Base-by-base conservation (phyloP, 768 basidiomycete species). In the Xerocomellus amylosporus region DNA sequence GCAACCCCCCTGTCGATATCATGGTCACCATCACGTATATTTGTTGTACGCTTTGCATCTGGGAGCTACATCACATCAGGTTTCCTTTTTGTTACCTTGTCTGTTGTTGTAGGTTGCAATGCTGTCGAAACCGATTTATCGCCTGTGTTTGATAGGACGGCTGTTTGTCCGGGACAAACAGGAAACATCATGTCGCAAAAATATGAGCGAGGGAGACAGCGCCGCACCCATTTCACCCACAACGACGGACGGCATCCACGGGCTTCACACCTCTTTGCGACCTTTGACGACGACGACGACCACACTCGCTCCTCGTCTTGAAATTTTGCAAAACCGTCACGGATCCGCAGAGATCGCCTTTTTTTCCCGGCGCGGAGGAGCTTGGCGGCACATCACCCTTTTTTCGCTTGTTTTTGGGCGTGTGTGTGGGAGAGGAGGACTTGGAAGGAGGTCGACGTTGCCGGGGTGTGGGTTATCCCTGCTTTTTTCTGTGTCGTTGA, bases 281-380 rank as follows among this genome's bases (percentile, higher is more conserved):
- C 61, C 24, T 13, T 39, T 3, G 26, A 46, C 56, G 20, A 48
- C 58, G 30, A 54, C 49, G 19, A 33, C 36, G 14, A 7, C 36
- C 1, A 51, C 46, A 40, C 48, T 40, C 10, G 6, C 9, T 8
- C 2, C 51, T 22, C 58, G 75, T 82, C 77, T 77, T 87, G 82
- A 72, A 83, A 87, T 69, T 76, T 74, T 71, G 56, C 58, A 70
- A 73, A 86, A 86, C 83, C 77, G 78, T 85, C 71, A 70, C 67
- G 79, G 75, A 90, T 84, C 78, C 74, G 72, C 47, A 58, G 78
- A 88, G 86, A 86, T 86, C 85, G 72, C 71, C 54, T 41, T 59
- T 56, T 59, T 64, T 56, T 54, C 7, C 20, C 40, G 20, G 17
- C 28, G 26, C 17, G 44, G 43, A 53, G 46, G 42, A 20, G 20